Evolutionary conservation across 23 red algal genomes (phyloP).

Genomic region (Agarophyton chilense): DNA sequence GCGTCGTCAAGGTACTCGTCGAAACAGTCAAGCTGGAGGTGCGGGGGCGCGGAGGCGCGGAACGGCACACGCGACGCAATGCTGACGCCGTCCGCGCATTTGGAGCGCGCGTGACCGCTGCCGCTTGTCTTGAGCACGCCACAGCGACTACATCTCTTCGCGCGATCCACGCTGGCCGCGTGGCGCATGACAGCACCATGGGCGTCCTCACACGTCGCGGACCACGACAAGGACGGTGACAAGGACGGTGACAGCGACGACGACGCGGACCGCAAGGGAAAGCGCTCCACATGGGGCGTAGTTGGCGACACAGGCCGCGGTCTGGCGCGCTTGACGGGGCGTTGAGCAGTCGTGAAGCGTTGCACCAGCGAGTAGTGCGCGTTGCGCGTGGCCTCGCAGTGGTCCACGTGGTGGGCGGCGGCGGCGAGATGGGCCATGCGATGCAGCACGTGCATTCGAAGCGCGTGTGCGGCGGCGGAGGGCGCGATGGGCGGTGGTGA

Average conservation of each 20-base stretch:
- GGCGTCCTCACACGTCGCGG: too few species aligned
- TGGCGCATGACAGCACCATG: too few species aligned
- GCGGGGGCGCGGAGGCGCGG: not conserved
- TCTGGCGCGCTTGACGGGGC: too few species aligned
- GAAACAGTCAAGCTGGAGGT: not conserved
- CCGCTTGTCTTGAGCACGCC: constrained; percentile 63
- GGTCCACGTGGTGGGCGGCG: not conserved
- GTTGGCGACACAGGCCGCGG: too few species aligned
- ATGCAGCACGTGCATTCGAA: not conserved
- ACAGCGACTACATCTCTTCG: constrained; percentile 63
- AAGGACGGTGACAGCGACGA: too few species aligned
- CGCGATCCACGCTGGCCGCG: constrained; percentile 44
- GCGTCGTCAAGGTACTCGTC: not conserved
- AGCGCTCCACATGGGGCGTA: constrained; percentile 4
- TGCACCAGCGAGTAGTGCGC: not conserved
- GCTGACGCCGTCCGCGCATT: constrained; percentile 56
- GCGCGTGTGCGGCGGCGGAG: too few species aligned
- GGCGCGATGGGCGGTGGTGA: not conserved
- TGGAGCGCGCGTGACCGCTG: constrained; percentile 66
- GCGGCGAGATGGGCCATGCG: not conserved
- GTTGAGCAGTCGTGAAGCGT: too few species aligned
- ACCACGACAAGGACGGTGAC: too few species aligned
- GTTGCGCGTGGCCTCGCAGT: not conserved
- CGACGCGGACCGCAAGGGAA: too few species aligned
- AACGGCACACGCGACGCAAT: constrained; percentile 52